Conservation (phyloP, 2,329 filamentous ascomycete species). For the Ophiobolus disseminans region DNA sequence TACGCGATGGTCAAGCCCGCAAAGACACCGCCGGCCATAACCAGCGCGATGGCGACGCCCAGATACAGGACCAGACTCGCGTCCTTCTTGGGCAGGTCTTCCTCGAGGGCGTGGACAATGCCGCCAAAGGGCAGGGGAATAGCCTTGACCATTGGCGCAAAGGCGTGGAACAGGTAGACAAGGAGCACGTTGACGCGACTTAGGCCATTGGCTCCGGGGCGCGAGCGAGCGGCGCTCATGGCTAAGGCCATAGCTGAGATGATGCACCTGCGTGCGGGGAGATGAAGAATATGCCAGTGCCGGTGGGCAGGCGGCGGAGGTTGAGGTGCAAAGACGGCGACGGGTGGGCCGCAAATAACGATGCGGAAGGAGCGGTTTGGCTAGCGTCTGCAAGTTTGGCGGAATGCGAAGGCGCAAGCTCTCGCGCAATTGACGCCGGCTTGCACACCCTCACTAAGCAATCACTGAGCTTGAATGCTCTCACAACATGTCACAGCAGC, state of each 20-base stretch:
- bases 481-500: no score
- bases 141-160: slow-evolving; percentile 43
- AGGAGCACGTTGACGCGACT: slow-evolving; percentile 36
- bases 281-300: slow-evolving; percentile 16
- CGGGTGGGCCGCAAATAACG: slow-evolving; percentile 18
- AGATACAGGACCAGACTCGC: slow-evolving; percentile 82
- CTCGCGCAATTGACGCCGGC: slow-evolving; percentile 1
- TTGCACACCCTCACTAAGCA: slow-evolving; percentile 1
- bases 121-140: slow-evolving; percentile 40
- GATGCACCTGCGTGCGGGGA: slow-evolving; percentile 20
- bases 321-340: not conserved
- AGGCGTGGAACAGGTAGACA: slow-evolving; percentile 40
- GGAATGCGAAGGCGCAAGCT: slow-evolving; percentile 3
- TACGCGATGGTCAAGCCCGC: slow-evolving; percentile 90
- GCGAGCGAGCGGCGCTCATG: slow-evolving; percentile 35
- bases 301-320: slow-evolving; percentile 2
- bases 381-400: slow-evolving; percentile 3
- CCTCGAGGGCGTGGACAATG: slow-evolving; percentile 31
- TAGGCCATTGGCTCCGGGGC: slow-evolving; percentile 38
- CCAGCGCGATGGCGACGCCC: slow-evolving; percentile 77
- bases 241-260: slow-evolving; percentile 34
- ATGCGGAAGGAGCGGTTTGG: slow-evolving; percentile 7
- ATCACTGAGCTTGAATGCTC: no score
- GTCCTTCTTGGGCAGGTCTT: slow-evolving; percentile 56
- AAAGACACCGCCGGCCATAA: slow-evolving; percentile 89